Conservation (phyloP, 208 protist genomes). For the Wallacemonas sp. region DNA sequence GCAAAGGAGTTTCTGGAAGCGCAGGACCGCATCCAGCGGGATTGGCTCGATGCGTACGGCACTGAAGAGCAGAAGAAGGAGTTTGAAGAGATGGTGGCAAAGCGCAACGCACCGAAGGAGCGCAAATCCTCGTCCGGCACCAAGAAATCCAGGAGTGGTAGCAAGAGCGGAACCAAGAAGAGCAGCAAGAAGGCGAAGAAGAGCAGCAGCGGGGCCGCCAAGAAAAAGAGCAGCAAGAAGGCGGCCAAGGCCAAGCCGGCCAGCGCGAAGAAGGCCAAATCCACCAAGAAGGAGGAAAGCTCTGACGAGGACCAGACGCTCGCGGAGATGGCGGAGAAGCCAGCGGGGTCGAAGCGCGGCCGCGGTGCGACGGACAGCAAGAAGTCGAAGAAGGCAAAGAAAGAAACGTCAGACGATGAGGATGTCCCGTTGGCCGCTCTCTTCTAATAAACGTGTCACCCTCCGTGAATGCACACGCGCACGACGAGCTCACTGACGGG, state of each 20-base stretch:
- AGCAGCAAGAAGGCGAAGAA: conserved; percentile 26
- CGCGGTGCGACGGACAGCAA: conserved; percentile 16
- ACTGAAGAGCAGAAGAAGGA: conserved; percentile 89
- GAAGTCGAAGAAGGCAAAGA: conserved; percentile 16
- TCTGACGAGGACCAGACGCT: conserved; percentile 22
- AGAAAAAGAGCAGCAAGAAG: conserved; percentile 41
- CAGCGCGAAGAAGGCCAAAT: conserved; percentile 28
- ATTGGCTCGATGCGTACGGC: conserved; percentile 88
- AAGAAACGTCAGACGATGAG: conserved; percentile 60
- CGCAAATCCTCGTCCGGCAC: conserved; percentile 15
- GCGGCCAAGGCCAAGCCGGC: conserved; percentile 42
- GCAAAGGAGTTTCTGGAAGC: conserved; percentile 84
- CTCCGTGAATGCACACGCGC: background rate
- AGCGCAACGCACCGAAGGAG: conserved; percentile 39
- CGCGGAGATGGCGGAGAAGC: conserved; percentile 22
- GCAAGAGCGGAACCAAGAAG: conserved; percentile 17
- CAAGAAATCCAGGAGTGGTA: conserved; percentile 29
- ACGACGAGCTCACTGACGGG: too few species aligned
- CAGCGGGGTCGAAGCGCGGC: conserved; percentile 14
- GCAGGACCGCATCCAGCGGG: conserved; percentile 84
- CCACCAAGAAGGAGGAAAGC: conserved; percentile 41
- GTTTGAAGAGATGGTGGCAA: conserved; percentile 75
- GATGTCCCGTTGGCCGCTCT: conserved; percentile 63
- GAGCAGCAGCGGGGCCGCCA: conserved; percentile 25
- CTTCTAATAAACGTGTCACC: background rate